Evolutionary conservation across 1,284 basidiomycete genomes (phyloP).

Genomic region (Boletus sp.): DNA sequence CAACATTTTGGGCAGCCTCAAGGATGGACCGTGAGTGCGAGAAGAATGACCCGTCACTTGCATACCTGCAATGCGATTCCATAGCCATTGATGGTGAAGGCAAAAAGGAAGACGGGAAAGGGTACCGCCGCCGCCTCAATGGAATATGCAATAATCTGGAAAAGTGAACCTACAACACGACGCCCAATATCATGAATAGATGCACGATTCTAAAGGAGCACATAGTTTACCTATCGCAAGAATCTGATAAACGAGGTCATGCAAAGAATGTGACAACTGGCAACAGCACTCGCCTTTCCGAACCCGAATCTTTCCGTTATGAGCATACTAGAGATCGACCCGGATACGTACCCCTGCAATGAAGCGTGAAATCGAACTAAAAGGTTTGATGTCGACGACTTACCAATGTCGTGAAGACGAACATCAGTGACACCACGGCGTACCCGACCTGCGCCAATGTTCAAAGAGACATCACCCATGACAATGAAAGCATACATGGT

Average conservation of each 20-base stretch:
- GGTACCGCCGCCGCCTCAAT: constrained; percentile 60
- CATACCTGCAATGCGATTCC: constrained; percentile 47
- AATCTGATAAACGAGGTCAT: constrained; percentile 1
- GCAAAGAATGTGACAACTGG: background rate
- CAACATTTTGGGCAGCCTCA: constrained; percentile 29
- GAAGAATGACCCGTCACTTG: background rate
- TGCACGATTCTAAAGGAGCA: background rate
- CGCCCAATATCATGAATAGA: background rate
- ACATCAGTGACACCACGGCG: constrained; percentile 27
- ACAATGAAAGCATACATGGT: constrained; percentile 14
- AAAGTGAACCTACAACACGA: constrained; percentile 31
- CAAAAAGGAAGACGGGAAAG: constrained; percentile 62
- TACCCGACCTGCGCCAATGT: constrained; percentile 20
- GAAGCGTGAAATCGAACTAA: too few species aligned
- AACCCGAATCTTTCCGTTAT: constrained; percentile 21
- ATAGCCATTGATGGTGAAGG: constrained; percentile 61
- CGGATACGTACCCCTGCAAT: constrained; percentile 24
- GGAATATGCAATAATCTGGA: constrained; percentile 48
- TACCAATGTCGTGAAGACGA: constrained; percentile 29
- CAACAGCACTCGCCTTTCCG: constrained; percentile 23
- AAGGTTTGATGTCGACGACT: background rate
- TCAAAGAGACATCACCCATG: background rate
- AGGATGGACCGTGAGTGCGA: background rate
- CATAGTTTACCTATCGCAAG: constrained; percentile 11
- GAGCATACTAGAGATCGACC: constrained; percentile 23